phyloP scores from a whole-genome alignment of 2,329 filamentous ascomycete genomes.

The Aspergillus arachidicola region DNA sequence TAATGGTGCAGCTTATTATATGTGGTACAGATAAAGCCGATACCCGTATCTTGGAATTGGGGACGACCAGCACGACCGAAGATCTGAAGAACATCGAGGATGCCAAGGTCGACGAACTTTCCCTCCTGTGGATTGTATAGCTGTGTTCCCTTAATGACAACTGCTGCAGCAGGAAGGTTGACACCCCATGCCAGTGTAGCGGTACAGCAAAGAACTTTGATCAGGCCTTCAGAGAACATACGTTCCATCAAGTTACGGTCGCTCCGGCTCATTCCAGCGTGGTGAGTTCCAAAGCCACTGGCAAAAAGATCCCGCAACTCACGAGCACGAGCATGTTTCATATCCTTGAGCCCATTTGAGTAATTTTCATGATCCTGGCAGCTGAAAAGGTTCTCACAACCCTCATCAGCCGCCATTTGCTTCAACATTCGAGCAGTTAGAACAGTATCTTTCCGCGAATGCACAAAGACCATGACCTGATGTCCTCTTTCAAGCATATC shows the following conservation, averaged over 20 bases:
- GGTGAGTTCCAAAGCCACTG: constrained; percentile 92
- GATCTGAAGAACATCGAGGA: constrained; percentile 95
- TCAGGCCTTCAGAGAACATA: constrained; percentile 85
- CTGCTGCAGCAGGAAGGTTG: constrained; percentile 93
- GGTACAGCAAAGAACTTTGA: constrained; percentile 97
- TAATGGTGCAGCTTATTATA: constrained; percentile 94
- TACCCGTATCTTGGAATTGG: constrained; percentile 95
- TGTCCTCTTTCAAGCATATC: constrained; percentile 92
- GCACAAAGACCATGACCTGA: constrained; percentile 99
- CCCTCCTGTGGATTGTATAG: constrained; percentile 95
- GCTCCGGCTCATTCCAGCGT: constrained; percentile 92
- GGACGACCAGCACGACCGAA: constrained; percentile 97
- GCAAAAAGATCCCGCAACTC: constrained; percentile 87
- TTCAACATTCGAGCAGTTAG: constrained; percentile 82
- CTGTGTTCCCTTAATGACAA: constrained; percentile 97
- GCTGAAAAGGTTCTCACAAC: constrained; percentile 80
- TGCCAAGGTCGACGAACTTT: constrained; percentile 94
- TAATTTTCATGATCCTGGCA: constrained; percentile 77
- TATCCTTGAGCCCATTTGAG: constrained; percentile 76
- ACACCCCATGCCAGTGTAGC: constrained; percentile 98
- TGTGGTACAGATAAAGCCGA: constrained; percentile 96
- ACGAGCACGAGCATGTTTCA: constrained; percentile 80
- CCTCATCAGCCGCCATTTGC: constrained; percentile 81
- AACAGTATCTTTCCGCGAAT: constrained; percentile 92
- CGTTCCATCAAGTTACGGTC: constrained; percentile 96